These are phyloP conservation scores for Exophiala oligosperma DNA, from an alignment of 2,329 filamentous ascomycete genomes.

Conservation along the genomic window DNA sequence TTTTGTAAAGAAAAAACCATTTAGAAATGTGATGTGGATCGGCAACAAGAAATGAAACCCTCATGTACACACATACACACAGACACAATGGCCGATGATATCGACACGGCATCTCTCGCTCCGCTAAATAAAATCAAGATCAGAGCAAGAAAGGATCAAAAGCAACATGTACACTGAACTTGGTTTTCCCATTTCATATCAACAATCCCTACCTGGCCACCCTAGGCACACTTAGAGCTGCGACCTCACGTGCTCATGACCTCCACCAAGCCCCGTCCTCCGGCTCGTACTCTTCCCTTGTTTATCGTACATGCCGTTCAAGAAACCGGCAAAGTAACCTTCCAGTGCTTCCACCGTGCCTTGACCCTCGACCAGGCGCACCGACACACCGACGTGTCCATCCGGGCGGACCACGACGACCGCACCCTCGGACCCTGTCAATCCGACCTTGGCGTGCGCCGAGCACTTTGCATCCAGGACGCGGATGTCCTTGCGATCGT, in stretches of 20 bases:
- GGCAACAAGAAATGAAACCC: too few species aligned
- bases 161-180: too few species aligned
- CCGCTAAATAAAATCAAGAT: too few species aligned
- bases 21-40: too few species aligned
- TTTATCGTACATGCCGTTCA: not conserved
- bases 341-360: slow-evolving; percentile 82
- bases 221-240: slow-evolving; percentile 8
- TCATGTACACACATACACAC: too few species aligned
- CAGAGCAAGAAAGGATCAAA: too few species aligned
- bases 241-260: slow-evolving; percentile 8
- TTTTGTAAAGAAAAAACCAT: too few species aligned
- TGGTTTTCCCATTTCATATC: too few species aligned
- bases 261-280: slow-evolving; percentile 13
- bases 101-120: too few species aligned
- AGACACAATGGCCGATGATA: too few species aligned
- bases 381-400: slow-evolving; percentile 79
- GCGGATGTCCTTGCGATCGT: slow-evolving; percentile 73
- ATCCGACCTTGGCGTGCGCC: slow-evolving; percentile 83
- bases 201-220: too few species aligned
- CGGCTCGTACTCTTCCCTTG: not conserved
- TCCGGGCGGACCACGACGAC: slow-evolving; percentile 84
- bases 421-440: slow-evolving; percentile 58
- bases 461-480: slow-evolving; percentile 70
- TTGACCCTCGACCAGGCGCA: slow-evolving; percentile 70
- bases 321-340: slow-evolving; percentile 63